Evolutionary conservation across 1,139 yeast species (phyloP), one percentile per base, ranked within the genome.

Genomic region (Blastobotrys buckinghamii): DNA sequence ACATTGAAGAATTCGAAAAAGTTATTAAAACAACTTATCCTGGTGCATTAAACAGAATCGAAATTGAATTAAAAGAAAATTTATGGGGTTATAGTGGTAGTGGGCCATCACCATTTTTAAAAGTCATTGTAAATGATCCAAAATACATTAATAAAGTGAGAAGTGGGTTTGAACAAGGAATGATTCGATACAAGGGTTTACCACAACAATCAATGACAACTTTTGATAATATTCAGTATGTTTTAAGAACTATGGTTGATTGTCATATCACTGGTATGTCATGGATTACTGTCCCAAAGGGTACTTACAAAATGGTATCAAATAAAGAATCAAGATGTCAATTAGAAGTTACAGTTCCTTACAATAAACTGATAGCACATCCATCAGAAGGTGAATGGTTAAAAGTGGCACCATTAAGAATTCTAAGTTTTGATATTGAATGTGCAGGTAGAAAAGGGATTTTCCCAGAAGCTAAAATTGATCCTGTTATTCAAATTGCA

Each of bases 391-490:
- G 96, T 2, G 90, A 89, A 53, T 94, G 95, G 94, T 77, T 88
- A 41, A 84, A 83, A 58, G 84, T 87, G 72, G 97, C 98, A 0
- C 98, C 98, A 0, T 74, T 94, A 53, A 82, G 99, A 62, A 83
- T 94, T 42, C 72, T 94, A 55, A 89, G 97, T 10, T 92, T 92
- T 65, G 98, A 94, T 73, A 92, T 94, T 54, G 99, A 94, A 69
- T 94, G 99, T 76, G 95, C 98, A 6, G 98, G 98, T 45, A 79
- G 99, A 67, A 86, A 88, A 55, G 98, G 98, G 47, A 77, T 92
- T 17, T 94, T 94, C 66, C 98, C 99, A 0, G 98, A 94, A 64
- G 85, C 99, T 1, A 84, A 86, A 53, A 77, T 81, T 44, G 99
- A 94, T 68, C 85, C 96, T 0, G 96, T 94, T 8, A 94, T 94